These are phyloP conservation scores for Cercospora nicotianae DNA, from an alignment of 2,329 filamentous ascomycete genomes.

Conservation along the genomic window DNA sequence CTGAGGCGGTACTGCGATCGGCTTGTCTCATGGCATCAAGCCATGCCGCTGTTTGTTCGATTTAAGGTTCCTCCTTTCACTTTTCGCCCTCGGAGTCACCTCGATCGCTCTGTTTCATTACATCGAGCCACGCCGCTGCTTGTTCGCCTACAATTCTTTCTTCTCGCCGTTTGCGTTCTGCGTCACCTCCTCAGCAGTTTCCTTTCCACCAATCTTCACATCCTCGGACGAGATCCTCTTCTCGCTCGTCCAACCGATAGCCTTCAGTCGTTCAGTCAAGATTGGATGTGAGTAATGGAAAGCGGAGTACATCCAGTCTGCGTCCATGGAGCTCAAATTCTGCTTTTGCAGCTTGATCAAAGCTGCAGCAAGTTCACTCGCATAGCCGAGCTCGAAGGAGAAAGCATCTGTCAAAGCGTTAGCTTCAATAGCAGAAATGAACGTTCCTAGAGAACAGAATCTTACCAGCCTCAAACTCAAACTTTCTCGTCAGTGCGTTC, in stretches of 20 bases:
- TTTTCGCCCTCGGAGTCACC: too few relatives aligned
- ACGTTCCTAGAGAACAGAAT: constrained; percentile 6
- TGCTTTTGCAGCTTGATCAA: constrained; percentile 98
- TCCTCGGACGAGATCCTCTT: constrained; percentile 54
- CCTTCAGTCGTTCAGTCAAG: constrained; percentile 86
- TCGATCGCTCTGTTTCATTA: not conserved
- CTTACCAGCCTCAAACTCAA: constrained; percentile 88
- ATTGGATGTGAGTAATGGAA: constrained; percentile 99
- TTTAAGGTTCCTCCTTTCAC: too few relatives aligned
- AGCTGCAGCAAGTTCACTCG: constrained; percentile 76
- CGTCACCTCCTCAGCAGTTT: not conserved
- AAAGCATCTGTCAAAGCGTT: constrained; percentile 64
- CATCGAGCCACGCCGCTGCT: not conserved
- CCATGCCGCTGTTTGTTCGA: not conserved
- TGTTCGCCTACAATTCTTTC: constrained; percentile 15
- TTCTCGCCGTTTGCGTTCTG: constrained; percentile 8
- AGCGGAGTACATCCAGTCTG: constrained; percentile 96
- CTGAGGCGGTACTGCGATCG: not conserved
- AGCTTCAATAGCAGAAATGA: not conserved
- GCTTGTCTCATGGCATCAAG: not conserved
- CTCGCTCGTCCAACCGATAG: constrained; percentile 79
- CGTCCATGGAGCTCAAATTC: constrained; percentile 97
- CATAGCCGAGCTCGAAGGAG: constrained; percentile 80
- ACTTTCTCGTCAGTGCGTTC: constrained; percentile 91
- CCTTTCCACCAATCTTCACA: constrained; percentile 23